phyloP scores from a whole-genome alignment of 2,329 filamentous ascomycete genomes.

The Talaromyces islandicus region DNA sequence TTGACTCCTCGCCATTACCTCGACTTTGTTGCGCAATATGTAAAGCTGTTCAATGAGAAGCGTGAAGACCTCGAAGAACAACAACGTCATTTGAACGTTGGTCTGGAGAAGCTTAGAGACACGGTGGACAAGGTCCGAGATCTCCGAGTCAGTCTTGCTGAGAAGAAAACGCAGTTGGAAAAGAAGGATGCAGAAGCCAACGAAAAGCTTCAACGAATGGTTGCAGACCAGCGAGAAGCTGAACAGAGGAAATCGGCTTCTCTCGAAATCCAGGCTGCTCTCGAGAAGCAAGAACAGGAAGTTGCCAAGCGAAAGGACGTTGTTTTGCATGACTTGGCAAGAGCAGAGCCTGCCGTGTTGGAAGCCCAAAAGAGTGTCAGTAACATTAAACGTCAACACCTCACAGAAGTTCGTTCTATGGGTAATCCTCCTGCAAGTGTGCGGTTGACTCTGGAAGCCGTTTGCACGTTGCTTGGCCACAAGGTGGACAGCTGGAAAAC shows the following conservation, averaged over 20 bases:
- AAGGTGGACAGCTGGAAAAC: constrained; percentile 87
- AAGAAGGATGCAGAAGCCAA: constrained; percentile 93
- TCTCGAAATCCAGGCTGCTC: constrained; percentile 76
- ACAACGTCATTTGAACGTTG: constrained; percentile 95
- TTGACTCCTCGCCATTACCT: constrained; percentile 95
- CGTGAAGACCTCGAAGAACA: constrained; percentile 97
- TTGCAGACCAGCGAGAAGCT: constrained; percentile 89
- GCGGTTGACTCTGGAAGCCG: constrained; percentile 87
- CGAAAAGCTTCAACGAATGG: constrained; percentile 95
- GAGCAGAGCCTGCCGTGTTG: constrained; percentile 84
- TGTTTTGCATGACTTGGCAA: constrained; percentile 79
- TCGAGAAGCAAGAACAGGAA: constrained; percentile 85
- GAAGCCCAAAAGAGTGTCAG: constrained; percentile 94
- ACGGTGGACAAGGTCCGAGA: constrained; percentile 97
- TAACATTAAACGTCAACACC: constrained; percentile 95
- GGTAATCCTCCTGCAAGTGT: constrained; percentile 85
- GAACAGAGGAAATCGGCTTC: constrained; percentile 86
- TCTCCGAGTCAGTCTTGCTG: constrained; percentile 78
- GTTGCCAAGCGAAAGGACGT: constrained; percentile 77
- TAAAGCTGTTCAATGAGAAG: constrained; percentile 96
- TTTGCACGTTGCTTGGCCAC: constrained; percentile 89
- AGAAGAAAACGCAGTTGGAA: constrained; percentile 91
- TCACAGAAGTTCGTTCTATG: constrained; percentile 98
- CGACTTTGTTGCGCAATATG: constrained; percentile 96
- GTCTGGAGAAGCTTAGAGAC: constrained; percentile 92